Conservation (phyloP, 768 basidiomycete genomes). For the Tulasnella sp. region DNA sequence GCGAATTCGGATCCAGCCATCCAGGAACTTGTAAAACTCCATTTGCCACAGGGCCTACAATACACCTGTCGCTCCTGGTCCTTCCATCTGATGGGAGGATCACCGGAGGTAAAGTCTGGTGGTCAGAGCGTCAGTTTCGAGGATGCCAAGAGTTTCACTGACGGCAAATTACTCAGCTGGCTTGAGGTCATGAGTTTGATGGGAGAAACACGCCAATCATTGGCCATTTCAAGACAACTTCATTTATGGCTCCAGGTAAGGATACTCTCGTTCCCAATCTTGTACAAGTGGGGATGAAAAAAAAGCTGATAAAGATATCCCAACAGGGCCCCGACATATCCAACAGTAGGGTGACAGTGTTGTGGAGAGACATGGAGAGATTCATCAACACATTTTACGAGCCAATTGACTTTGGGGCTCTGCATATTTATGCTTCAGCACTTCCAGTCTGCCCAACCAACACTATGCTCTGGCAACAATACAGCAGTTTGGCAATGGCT, state of each 20-base stretch:
- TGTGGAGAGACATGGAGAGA: neutral
- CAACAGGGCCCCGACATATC: neutral
- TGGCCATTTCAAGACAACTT: neutral
- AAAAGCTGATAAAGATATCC: neutral
- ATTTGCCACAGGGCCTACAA: neutral
- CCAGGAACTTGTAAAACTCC: neutral
- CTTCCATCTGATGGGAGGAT: neutral
- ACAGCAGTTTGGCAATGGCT: neutral
- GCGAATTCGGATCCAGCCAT: neutral
- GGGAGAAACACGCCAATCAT: neutral
- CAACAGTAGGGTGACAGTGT: neutral
- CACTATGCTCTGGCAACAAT: neutral
- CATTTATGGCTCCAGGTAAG: neutral
- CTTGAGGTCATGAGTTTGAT: neutral
- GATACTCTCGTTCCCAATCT: neutral
- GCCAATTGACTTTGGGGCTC: neutral
- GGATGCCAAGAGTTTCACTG: neutral
- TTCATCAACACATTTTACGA: neutral
- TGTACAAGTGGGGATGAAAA: neutral
- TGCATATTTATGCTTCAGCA: conserved; percentile 5
- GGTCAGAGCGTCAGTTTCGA: neutral
- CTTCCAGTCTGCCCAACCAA: neutral
- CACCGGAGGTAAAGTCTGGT: neutral
- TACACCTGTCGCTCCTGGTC: neutral
- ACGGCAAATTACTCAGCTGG: neutral